These are phyloP conservation scores for Ogataea trehaloabstinens DNA, from an alignment of 805 yeast species.

Conservation along the genomic window DNA sequence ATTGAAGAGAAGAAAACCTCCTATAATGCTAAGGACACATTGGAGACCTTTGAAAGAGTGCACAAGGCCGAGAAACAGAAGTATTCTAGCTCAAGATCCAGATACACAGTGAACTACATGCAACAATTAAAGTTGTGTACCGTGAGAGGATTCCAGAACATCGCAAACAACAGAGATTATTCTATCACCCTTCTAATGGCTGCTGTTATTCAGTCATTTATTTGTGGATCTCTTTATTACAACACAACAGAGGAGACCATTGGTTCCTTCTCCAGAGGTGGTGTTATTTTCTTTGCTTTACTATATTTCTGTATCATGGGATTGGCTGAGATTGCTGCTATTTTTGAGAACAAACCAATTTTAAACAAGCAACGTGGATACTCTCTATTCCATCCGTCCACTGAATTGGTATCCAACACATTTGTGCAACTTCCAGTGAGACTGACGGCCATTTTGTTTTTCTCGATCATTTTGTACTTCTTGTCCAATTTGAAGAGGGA, in stretches of 20 bases:
- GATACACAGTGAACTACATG: constrained; percentile 39
- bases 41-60: constrained; percentile 28
- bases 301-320: constrained; percentile 60
- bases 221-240: constrained; percentile 60
- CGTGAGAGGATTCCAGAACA: constrained; percentile 52
- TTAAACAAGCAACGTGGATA: constrained; percentile 63
- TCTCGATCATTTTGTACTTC: constrained; percentile 50
- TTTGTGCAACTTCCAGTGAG: constrained; percentile 58
- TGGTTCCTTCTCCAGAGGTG: constrained; percentile 64
- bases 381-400: constrained; percentile 61
- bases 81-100: constrained; percentile 38
- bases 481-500: constrained; percentile 48
- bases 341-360: constrained; percentile 61
- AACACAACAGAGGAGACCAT: constrained; percentile 46
- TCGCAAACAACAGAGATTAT: constrained; percentile 56
- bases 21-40: constrained; percentile 32
- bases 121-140: constrained; percentile 52
- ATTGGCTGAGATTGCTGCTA: constrained; percentile 57
- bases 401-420: constrained; percentile 58
- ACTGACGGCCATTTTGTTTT: constrained; percentile 45
- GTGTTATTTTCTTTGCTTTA: constrained; percentile 58
- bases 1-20: constrained; percentile 36
- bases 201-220: constrained; percentile 53
- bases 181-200: constrained; percentile 49
- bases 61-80: constrained; percentile 38